Percentiles rank a stretch among this genome's conserved stretches.
Evolutionary conservation across 2,329 filamentous ascomycete species (phyloP).

Genomic region (Tolypocladium ophioglossoides): DNA sequence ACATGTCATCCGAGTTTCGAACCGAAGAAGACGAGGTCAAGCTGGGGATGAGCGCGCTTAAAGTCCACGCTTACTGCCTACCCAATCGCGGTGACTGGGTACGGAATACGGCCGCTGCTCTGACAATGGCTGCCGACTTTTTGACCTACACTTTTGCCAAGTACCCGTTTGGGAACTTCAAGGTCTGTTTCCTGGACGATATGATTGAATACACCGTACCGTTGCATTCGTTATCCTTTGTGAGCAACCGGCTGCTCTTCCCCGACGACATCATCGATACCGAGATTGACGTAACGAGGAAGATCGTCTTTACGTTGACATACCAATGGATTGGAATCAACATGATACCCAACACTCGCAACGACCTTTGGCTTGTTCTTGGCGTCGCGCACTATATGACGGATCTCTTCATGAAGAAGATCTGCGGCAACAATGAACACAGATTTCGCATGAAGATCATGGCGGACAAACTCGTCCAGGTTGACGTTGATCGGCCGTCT

Average conservation of each 20-base stretch:
- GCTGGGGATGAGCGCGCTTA: conserved; percentile 76
- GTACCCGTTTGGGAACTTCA: conserved; percentile 88
- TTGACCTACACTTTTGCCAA: conserved; percentile 81
- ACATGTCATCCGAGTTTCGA: conserved; percentile 74
- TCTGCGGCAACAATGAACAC: conserved; percentile 93
- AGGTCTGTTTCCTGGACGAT: conserved; percentile 90
- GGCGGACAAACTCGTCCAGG: conserved; percentile 69
- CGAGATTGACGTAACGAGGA: conserved; percentile 70
- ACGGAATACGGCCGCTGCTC: conserved; percentile 73
- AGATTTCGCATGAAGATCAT: conserved; percentile 79
- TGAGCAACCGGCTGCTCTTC: conserved; percentile 77
- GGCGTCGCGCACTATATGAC: conserved; percentile 94
- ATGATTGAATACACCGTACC: conserved; percentile 64
- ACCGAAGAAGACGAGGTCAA: conserved; percentile 88
- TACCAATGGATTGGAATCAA: conserved; percentile 93
- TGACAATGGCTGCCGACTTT: conserved; percentile 81
- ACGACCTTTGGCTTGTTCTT: conserved; percentile 80
- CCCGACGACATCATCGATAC: conserved; percentile 78
- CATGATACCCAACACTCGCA: conserved; percentile 70
- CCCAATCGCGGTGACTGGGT: conserved; percentile 75
- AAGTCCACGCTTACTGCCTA: conserved; percentile 84
- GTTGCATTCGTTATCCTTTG: conserved; percentile 75
- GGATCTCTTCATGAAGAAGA: conserved; percentile 78
- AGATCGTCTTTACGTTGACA: conserved; percentile 72
- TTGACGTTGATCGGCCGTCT: conserved; percentile 74